These are phyloP conservation scores for Phlebiopsis gigantea DNA, from an alignment of 768 basidiomycete species.

Conservation along the genomic window DNA sequence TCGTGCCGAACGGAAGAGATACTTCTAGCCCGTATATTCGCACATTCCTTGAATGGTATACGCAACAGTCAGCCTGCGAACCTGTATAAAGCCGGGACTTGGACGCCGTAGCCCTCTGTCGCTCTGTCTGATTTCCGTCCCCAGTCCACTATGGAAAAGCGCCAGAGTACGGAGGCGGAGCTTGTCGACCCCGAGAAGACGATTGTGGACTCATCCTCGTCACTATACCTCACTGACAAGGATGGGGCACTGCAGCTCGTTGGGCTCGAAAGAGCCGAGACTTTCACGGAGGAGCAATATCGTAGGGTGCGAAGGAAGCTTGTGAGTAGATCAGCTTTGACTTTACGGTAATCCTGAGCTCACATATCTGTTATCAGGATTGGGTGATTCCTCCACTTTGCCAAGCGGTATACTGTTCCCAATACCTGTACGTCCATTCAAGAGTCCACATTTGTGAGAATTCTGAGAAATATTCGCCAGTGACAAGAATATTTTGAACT, in stretches of 20 bases:
- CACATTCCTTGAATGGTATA: neutral
- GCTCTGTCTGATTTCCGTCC: neutral
- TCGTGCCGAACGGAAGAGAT: neutral
- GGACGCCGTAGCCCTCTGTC: neutral
- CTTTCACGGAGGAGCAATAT: slow-evolving; percentile 60
- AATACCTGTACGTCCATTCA: slow-evolving; percentile 44
- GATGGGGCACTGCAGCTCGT: slow-evolving; percentile 62
- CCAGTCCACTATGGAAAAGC: neutral
- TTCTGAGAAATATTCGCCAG: slow-evolving; percentile 25
- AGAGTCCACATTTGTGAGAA: neutral
- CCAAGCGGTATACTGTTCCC: slow-evolving; percentile 63
- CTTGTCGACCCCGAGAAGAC: neutral
- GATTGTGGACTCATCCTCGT: neutral
- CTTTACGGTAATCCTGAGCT: neutral
- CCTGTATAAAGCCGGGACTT: neutral
- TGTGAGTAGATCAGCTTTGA: slow-evolving; percentile 28
- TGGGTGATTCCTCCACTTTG: slow-evolving; percentile 47
- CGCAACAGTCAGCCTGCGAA: neutral
- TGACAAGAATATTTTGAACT: slow-evolving; percentile 67
- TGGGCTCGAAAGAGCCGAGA: slow-evolving; percentile 40
- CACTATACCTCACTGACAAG: slow-evolving; percentile 35
- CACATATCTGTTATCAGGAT: slow-evolving; percentile 32
- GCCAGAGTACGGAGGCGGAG: neutral
- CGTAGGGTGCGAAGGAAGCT: slow-evolving; percentile 50
- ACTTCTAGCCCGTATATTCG: neutral